Conservation (phyloP, 2,329 filamentous ascomycete genomes). For the Cladobotryum mycophilum region DNA sequence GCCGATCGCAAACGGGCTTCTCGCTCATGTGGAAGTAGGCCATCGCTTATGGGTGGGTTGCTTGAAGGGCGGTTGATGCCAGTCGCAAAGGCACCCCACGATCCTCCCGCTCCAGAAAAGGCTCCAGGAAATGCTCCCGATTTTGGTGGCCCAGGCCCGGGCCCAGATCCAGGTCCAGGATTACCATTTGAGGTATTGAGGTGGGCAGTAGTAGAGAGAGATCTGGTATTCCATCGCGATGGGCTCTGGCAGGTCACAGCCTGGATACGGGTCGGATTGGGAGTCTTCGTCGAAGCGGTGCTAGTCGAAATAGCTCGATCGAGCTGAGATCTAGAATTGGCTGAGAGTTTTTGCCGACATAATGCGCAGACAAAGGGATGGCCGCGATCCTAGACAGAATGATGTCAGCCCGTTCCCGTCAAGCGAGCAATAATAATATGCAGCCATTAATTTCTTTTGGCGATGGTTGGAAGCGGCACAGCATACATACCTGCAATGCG, state of each 20-base stretch:
- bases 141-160: neutral
- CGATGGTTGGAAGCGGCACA: conserved; percentile 6
- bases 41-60: conserved; percentile 11
- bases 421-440: neutral
- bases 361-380: conserved; percentile 36
- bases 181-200: conserved; percentile 17
- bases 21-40: conserved; percentile 34
- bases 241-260: neutral
- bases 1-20: conserved; percentile 27
- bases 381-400: conserved; percentile 26
- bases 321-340: conserved; percentile 10
- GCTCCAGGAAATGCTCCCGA: conserved; percentile 20
- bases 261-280: neutral
- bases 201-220: conserved; percentile 23
- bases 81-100: conserved; percentile 16
- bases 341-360: conserved; percentile 29
- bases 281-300: neutral
- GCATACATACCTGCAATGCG: conserved; percentile 30
- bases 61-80: conserved; percentile 1
- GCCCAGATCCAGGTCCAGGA: conserved; percentile 7
- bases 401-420: conserved; percentile 10
- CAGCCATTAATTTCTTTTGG: conserved; percentile 3
- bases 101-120: conserved; percentile 16
- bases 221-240: conserved; percentile 14
- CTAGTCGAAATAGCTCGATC: neutral